phyloP scores from a whole-genome alignment of 2,329 filamentous ascomycete species.

The Acrocalymma vagum region DNA sequence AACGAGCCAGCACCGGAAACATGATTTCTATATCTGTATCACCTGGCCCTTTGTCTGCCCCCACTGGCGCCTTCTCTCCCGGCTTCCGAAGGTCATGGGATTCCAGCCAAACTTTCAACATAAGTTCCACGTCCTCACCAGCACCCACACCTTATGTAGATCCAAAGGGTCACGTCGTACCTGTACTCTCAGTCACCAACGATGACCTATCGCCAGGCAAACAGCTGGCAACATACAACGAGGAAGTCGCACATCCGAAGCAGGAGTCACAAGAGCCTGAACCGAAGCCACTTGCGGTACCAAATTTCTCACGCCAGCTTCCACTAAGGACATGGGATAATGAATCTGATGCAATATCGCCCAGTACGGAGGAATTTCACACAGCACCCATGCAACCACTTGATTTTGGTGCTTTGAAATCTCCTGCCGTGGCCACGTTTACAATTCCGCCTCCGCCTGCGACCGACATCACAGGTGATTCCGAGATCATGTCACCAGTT shows the following conservation, averaged over 20 bases:
- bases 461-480: conserved; percentile 20
- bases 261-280: conserved; percentile 20
- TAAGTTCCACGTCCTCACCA: conserved; percentile 38
- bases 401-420: conserved; percentile 33
- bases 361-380: conserved; percentile 18
- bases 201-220: conserved; percentile 22
- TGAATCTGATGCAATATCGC: conserved; percentile 19
- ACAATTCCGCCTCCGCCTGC: conserved; percentile 29
- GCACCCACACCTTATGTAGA: conserved; percentile 44
- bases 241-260: conserved; percentile 18
- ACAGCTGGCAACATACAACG: conserved; percentile 9
- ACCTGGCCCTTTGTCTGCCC: conserved; percentile 52
- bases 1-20: conserved; percentile 55
- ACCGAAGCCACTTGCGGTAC: conserved; percentile 28
- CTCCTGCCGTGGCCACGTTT: conserved; percentile 39
- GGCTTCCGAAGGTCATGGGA: conserved; percentile 52
- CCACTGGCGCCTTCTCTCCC: conserved; percentile 45
- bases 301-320: conserved; percentile 51
- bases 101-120: conserved; percentile 44
- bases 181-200: conserved; percentile 44
- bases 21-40: conserved; percentile 50
- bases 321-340: conserved; percentile 32
- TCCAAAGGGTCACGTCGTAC: conserved; percentile 46
- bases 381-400: conserved; percentile 26
- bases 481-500: conserved; percentile 36